Evolutionary conservation across 768 basidiomycete genomes (phyloP), one percentile per base, ranked within the genome.

Genomic region (Leccinellum rugosiceps): DNA sequence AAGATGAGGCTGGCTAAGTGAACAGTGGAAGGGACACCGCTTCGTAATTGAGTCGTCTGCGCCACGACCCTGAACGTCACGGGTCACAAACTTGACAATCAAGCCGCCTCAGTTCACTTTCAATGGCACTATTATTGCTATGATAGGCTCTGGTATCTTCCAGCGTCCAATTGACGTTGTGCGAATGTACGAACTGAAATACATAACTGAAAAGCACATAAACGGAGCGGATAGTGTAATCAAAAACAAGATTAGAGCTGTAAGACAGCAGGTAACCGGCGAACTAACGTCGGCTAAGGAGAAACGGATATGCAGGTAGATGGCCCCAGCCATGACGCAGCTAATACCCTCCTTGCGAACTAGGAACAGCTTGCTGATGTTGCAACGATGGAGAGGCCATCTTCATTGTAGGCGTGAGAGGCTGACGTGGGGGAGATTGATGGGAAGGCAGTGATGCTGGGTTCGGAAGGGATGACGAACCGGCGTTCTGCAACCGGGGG

Each of bases 341-440:
- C 67, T 77, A 84, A 74, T 82, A 83, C 50, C 81, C 79, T 63
- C 76, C 79, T 69, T 83, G 80, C 50, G 78, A 79, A 57, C 75
- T 78, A 23, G 78, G 78, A 26, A 81, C 78, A 15, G 75, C 71
- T 63, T 82, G 81, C 61, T 83, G 82, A 56, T 81, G 81, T 66
- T 81, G 82, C 53, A 83, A 63, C 34, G 80, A 79, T 14, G 84
- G 83, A 2, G 83, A 83, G 30, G 79, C 73, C 71, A 81, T 78
- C 26, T 76, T 75, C 75, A 83, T 74, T 45, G 78, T 80, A 7
- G 83, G 80, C 2, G 80, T 79, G 55, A 80, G 74, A 15, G 78
- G 73, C 19, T 78, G 72, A 17, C 81, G 78, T 3, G 82, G 78
- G 9, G 83, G 79, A 3, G 82, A 79, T 57, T 82, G 80, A 26